These are phyloP conservation scores for Aspergillus clavatus DNA, from an alignment of 2,329 filamentous ascomycete genomes.

Conservation along the genomic window DNA sequence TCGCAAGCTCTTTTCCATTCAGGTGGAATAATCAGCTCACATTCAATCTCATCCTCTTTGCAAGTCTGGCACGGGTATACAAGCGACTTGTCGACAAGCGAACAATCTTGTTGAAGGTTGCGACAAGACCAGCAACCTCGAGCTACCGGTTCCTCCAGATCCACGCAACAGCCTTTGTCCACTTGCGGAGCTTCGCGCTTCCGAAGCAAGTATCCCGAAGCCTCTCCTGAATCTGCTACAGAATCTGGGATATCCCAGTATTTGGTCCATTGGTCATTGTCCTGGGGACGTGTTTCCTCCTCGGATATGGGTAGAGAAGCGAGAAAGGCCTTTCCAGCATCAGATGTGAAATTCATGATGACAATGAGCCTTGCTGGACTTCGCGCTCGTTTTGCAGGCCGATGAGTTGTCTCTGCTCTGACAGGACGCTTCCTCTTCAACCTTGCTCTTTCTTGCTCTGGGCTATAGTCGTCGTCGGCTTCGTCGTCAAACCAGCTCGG, in stretches of 20 bases:
- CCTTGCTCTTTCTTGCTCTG: constrained; percentile 6
- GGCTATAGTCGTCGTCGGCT: constrained; percentile 31
- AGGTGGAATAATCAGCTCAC: constrained; percentile 32
- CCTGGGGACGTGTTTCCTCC: neutral
- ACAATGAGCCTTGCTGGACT: neutral
- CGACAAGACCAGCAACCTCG: constrained; percentile 34
- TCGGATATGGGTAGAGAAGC: constrained; percentile 2
- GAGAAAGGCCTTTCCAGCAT: constrained; percentile 1
- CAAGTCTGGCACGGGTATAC: constrained; percentile 37
- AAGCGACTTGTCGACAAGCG: constrained; percentile 29
- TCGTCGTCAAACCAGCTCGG: constrained; percentile 34
- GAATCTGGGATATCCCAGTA: neutral
- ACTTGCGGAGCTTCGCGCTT: neutral
- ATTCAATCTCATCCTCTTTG: constrained; percentile 26
- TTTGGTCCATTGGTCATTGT: neutral
- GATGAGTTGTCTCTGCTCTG: neutral
- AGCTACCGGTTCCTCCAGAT: constrained; percentile 25
- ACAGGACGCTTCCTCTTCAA: constrained; percentile 1
- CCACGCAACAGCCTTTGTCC: neutral
- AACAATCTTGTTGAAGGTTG: constrained; percentile 26
- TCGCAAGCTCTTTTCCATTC: constrained; percentile 32
- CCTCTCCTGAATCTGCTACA: neutral
- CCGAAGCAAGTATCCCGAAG: neutral
- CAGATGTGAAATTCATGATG: neutral
- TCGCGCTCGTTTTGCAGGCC: neutral